A percentile compares a stretch with the other conserved stretches of the same genome.
These are phyloP conservation scores for Cyanidioschyzon merolae DNA, from an alignment of 23 red algal species.

Conservation along the genomic window DNA sequence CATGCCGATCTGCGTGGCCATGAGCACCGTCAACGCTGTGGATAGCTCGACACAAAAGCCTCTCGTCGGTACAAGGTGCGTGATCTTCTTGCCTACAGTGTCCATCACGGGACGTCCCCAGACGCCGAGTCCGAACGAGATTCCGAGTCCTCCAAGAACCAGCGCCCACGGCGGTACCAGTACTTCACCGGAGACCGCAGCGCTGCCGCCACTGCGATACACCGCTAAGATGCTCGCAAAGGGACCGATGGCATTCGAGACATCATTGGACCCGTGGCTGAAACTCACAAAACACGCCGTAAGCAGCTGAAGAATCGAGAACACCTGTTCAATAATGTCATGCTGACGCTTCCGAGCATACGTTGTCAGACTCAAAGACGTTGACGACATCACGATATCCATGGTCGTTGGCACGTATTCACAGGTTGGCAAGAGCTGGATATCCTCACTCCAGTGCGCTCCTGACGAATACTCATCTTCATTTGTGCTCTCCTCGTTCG, in stretches of 20 bases:
- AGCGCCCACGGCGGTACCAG: conserved; percentile 72
- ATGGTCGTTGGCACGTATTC: conserved; percentile 5
- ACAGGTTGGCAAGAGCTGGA: not conserved
- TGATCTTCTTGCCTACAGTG: conserved; percentile 93
- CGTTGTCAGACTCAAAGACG: not conserved
- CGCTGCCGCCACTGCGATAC: conserved; percentile 31
- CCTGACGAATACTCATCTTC: not conserved
- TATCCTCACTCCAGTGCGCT: not conserved
- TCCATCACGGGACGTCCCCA: conserved; percentile 95
- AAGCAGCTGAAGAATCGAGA: conserved; percentile 77
- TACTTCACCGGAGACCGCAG: conserved; percentile 24
- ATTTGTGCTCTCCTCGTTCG: not conserved
- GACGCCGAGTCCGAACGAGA: conserved; percentile 49
- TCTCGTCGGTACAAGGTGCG: conserved; percentile 72
- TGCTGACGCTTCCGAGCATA: conserved; percentile 25
- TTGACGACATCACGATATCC: not conserved
- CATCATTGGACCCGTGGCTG: conserved; percentile 96
- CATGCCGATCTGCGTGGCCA: conserved; percentile 77
- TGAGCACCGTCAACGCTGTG: conserved; percentile 85
- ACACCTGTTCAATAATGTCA: conserved; percentile 78
- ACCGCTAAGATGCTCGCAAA: conserved; percentile 80
- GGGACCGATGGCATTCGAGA: conserved; percentile 92
- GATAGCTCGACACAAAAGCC: conserved; percentile 86
- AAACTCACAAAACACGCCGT: conserved; percentile 88
- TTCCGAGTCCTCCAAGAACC: conserved; percentile 71